A percentile compares a stretch with the other conserved stretches of the same genome.
Evolutionary conservation across 2,329 filamentous ascomycete species (phyloP).

Genomic region (Orbilia quercus): DNA sequence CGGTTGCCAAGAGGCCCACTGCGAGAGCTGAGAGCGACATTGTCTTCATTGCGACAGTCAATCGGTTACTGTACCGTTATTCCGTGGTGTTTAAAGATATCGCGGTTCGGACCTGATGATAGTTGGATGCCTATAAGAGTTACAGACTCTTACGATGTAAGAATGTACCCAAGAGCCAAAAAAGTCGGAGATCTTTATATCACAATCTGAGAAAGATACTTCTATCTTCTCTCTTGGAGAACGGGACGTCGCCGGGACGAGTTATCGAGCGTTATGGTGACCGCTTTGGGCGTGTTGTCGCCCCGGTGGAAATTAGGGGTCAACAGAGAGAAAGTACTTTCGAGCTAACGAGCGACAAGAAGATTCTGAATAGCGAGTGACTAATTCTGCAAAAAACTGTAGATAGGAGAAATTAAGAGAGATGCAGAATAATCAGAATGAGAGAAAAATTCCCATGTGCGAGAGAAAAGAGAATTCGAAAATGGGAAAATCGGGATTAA

Average conservation of each 20-base stretch:
- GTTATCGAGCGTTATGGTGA: not conserved
- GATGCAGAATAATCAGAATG: not conserved
- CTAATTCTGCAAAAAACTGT: not conserved
- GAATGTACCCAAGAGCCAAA: too few relatives aligned
- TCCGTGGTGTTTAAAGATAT: conserved; percentile 8
- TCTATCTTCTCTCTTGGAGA: not conserved
- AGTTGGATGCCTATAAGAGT: not conserved
- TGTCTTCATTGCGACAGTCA: conserved; percentile 26
- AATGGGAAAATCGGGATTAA: conserved; percentile 9
- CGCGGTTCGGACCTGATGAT: conserved; percentile 8
- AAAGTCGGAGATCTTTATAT: too few relatives aligned
- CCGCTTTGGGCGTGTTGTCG: not conserved
- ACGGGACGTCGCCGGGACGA: conserved; percentile 9
- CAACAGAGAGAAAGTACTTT: not conserved
- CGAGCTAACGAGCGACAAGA: not conserved
- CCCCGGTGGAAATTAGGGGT: not conserved
- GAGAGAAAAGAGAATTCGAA: conserved; percentile 1
- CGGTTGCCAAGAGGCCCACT: conserved; percentile 18
- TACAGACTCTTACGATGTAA: too few relatives aligned
- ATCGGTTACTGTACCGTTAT: not conserved
- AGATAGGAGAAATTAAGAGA: conserved; percentile 1
- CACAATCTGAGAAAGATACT: not conserved
- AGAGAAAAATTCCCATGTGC: conserved; percentile 14
- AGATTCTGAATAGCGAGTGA: not conserved
- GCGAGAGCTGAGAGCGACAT: conserved; percentile 18